Evolutionary conservation across 257 asterid species (phyloP), one percentile per base, ranked within the genome.

Genomic region (Plantago ovata): DNA sequence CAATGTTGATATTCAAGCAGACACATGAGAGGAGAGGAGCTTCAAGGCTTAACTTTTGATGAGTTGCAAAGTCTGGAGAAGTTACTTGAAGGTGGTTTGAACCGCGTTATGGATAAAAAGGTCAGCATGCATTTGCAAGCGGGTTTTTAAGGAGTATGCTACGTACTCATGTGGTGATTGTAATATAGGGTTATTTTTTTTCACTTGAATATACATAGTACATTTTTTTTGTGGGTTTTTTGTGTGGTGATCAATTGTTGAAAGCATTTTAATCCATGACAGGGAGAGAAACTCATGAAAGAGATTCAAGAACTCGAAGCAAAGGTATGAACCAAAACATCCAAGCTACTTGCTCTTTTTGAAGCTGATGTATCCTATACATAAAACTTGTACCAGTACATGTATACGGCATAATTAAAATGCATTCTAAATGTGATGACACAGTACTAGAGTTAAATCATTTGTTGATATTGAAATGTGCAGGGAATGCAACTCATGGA

Each of bases 21-120:
- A 83, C 89, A 69, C 69, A 84, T 92, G 95, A 84, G 96, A 62
- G 98, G 95, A 3, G 97, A 92, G 77, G 95, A 92, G 65, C 87
- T 92, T 40, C 89, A 80, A 61, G 95, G 84, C 19, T 72, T 88
- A 58, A 77, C 80, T 54, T 65, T 92, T n/a, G 87, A 88, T 56
- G 97, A 88, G 70, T 68, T 92, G 72, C 91, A 88, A 64, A 64
- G 55, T 10, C 70, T 92, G 40, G 98, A 92, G 75, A 77, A 40
- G 52, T 77, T 83, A 9, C 84, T 92, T 19, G 98, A 92, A 78
- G 53, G 45, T 24, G 98, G 95, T 58, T 77, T 92, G 61, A 75
- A 65, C 44, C 82, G 91, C 18, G 94, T 92, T 55, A 71, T 80
- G 8, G 80, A 80, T 62, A 88, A 71, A 65, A 92, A 88, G 87